These are phyloP conservation scores for Waitea zeae DNA, from an alignment of 1,284 basidiomycete species.

Conservation along the genomic window DNA sequence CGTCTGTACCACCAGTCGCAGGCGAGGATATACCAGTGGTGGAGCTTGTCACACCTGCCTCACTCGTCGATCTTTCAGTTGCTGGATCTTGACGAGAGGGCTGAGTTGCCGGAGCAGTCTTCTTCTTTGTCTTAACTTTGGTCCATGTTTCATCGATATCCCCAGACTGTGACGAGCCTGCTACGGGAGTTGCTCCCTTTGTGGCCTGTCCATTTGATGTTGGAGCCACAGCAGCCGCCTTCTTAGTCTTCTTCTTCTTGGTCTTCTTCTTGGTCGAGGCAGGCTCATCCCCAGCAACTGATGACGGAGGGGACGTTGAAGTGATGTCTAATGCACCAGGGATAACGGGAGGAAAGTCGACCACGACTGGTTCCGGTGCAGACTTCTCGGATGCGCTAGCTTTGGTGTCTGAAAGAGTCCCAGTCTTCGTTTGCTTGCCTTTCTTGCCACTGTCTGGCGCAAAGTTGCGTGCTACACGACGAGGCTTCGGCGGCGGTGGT, in stretches of 20 bases:
- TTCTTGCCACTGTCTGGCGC: too few species aligned
- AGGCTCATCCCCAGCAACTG: slow-evolving; percentile 5
- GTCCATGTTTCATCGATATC: slow-evolving; percentile 39
- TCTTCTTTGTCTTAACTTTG: slow-evolving; percentile 18
- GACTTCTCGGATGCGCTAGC: slow-evolving; percentile 7
- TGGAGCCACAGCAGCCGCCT: slow-evolving; percentile 9
- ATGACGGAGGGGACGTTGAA: slow-evolving; percentile 8
- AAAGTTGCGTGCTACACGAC: too few species aligned
- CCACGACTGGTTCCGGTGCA: slow-evolving; percentile 12
- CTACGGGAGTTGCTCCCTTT: slow-evolving; percentile 9
- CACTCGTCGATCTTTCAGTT: slow-evolving; percentile 31
- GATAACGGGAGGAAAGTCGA: slow-evolving; percentile 22
- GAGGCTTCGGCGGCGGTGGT: too few species aligned
- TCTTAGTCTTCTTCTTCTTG: slow-evolving; percentile 30
- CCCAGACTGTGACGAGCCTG: slow-evolving; percentile 9
- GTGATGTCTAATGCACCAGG: slow-evolving; percentile 24
- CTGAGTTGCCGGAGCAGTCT: slow-evolving; percentile 2
- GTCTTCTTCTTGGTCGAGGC: slow-evolving; percentile 19
- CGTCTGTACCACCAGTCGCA: slow-evolving; percentile 24
- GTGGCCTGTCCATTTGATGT: slow-evolving; percentile 15
- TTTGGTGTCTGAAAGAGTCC: slow-evolving; percentile 9
- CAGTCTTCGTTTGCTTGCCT: slow-evolving; percentile 23
- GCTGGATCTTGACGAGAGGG: slow-evolving; percentile 12
- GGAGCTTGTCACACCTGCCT: slow-evolving; percentile 33
- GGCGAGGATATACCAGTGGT: slow-evolving; percentile 36